Evolutionary conservation across 208 protist genomes (phyloP), one percentile per base, ranked within the genome.

Genomic region (Acanthamoeba comandoni): DNA sequence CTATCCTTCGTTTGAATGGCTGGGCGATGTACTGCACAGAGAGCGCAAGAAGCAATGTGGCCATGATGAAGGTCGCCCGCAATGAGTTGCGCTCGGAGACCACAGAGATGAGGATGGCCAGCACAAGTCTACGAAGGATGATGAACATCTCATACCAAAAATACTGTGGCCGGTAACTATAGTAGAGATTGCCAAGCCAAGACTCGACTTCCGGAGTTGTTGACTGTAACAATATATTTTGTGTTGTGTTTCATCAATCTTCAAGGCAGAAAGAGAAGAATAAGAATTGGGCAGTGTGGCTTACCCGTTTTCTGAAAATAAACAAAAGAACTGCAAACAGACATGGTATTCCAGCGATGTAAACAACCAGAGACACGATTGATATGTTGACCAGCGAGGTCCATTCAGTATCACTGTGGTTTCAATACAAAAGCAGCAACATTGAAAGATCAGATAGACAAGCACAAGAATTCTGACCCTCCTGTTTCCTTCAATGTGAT

Each of bases 111-210:
- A 35, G 24, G n/a, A 80, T n/a, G n/a, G 70, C 70, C 49, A 80
- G 70, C 70, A 31, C 43, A 22, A 80, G 70, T 4, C 70, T n/a
- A 12, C 70, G 26, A 22, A 55, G 9, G 43, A 80, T 11, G 19
- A 80, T 55, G 12, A 55, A n/a, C 70, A 80, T 12, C 48, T 80
- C 70, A 52, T 60, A 80, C 70, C 70, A 80, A 52, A 35, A 80
- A 26, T 39, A 57, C 7, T 51, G 17, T 22, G 70, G 70, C 39
- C 35, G 22, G 70, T 80, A 80, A 52, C 70, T 60, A 12, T 80
- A 80, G 48, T 80, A 80, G n/a, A 80, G 22, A n/a, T 57, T 22
- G 19, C 70, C 70, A 19, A 80, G 70, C 70, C 70, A 82, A 29
- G 35, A 43, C 35, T 43, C 35, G 35, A 43, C 35, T 43, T 43